Evolutionary conservation across 2,329 filamentous ascomycete species (phyloP).

Genomic region (Ophiostoma sp.): DNA sequence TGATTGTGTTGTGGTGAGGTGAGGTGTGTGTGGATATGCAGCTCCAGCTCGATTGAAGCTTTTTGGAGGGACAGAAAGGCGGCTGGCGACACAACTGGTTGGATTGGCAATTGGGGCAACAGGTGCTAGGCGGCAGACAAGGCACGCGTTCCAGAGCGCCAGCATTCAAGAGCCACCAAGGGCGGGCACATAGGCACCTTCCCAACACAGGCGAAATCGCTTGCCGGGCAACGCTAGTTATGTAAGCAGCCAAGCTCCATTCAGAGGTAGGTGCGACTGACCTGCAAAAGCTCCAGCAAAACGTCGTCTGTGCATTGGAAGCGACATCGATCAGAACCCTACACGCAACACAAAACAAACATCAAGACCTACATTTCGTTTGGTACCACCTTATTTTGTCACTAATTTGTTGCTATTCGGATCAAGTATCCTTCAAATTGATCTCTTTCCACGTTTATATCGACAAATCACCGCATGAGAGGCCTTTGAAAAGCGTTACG

Average conservation of each 20-base stretch:
- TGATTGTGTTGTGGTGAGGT: neutral
- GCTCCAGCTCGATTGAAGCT: constrained; percentile 15
- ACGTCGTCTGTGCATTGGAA: neutral
- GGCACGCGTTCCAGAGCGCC: constrained; percentile 30
- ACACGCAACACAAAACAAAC: neutral
- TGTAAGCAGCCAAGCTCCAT: constrained; percentile 17
- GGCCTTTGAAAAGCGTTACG: neutral
- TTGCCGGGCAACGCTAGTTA: constrained; percentile 12
- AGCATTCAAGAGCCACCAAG: neutral
- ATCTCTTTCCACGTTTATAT: neutral
- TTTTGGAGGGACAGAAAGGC: constrained; percentile 13
- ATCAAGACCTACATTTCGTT: neutral
- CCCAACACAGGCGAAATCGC: neutral
- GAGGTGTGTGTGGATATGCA: constrained; percentile 1
- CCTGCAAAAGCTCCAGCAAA: constrained; percentile 2
- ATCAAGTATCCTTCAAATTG: neutral
- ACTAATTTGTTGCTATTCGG: too few species aligned
- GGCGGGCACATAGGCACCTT: neutral
- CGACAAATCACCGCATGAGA: neutral
- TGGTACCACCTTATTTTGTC: neutral
- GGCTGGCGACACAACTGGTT: constrained; percentile 9
- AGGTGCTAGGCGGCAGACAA: constrained; percentile 31
- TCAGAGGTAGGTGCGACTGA: neutral
- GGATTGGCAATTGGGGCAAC: constrained; percentile 18
- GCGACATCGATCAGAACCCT: neutral